Conservation (phyloP, 2,329 filamentous ascomycete species). For the Corinectria fuckeliana region DNA sequence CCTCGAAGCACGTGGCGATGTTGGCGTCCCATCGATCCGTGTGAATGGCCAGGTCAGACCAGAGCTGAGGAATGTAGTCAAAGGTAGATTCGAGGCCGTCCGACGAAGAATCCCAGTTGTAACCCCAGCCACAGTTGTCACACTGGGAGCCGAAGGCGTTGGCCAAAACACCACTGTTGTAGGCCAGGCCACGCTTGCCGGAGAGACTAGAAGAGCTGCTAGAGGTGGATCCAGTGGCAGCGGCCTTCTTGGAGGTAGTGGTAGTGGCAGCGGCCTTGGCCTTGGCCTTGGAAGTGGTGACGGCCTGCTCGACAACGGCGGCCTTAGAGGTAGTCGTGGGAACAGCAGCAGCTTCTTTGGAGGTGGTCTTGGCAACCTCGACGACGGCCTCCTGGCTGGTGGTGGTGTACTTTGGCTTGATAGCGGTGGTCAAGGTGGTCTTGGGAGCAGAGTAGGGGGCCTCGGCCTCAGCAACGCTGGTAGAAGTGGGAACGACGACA, state of each 20-base stretch:
- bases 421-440: slow-evolving; percentile 35
- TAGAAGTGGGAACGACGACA: slow-evolving; percentile 15
- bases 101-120: slow-evolving; percentile 69
- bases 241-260: slow-evolving; percentile 10
- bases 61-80: slow-evolving; percentile 73
- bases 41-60: slow-evolving; percentile 56
- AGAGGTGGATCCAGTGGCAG: slow-evolving; percentile 4
- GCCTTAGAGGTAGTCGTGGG: neutral
- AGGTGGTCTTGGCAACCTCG: slow-evolving; percentile 5
- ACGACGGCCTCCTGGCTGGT: no score
- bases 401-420: slow-evolving; percentile 31
- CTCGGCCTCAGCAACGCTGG: slow-evolving; percentile 7
- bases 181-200: slow-evolving; percentile 71
- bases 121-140: slow-evolving; percentile 62
- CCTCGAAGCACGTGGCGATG: slow-evolving; percentile 46
- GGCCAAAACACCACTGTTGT: slow-evolving; percentile 65
- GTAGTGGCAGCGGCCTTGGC: neutral
- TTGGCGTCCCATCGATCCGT: slow-evolving; percentile 57
- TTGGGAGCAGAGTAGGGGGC: slow-evolving; percentile 12
- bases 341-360: slow-evolving; percentile 1
- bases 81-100: slow-evolving; percentile 52
- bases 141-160: slow-evolving; percentile 53
- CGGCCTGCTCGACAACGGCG: neutral
- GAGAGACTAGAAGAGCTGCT: slow-evolving; percentile 31
- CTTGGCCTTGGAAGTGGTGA: neutral